Evolutionary conservation across 176 grass and related monocot species (phyloP).

Genomic region (Guadua angustifolia): DNA sequence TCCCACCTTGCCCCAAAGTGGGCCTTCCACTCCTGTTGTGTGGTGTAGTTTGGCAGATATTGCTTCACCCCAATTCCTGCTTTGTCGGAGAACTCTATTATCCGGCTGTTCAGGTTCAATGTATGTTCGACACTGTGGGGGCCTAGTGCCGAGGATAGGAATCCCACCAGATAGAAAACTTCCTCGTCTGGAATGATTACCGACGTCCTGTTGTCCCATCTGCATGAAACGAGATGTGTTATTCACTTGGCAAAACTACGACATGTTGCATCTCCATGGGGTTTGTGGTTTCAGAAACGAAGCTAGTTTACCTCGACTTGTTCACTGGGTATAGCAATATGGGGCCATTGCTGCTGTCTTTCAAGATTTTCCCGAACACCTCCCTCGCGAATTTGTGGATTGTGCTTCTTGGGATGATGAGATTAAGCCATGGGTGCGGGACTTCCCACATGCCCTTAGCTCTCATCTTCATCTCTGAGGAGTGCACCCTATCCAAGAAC

Average conservation of each 20-base stretch:
- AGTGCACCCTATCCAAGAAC: slow-evolving; percentile 84
- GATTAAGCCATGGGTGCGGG: slow-evolving; percentile 94
- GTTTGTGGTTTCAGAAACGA: slow-evolving; percentile 21
- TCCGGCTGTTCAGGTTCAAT: slow-evolving; percentile 59
- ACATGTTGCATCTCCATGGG: background rate
- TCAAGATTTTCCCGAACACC: slow-evolving; percentile 80
- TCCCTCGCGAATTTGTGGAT: slow-evolving; percentile 67
- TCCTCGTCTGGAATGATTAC: slow-evolving; percentile 79
- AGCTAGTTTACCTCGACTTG: slow-evolving; percentile 61
- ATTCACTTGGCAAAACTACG: slow-evolving; percentile 13
- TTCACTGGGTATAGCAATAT: slow-evolving; percentile 87
- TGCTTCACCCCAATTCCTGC: slow-evolving; percentile 69
- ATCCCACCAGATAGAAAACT: slow-evolving; percentile 85
- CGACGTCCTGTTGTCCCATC: slow-evolving; percentile 86
- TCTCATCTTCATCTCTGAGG: slow-evolving; percentile 73
- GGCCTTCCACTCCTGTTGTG: slow-evolving; percentile 62
- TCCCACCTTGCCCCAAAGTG: slow-evolving; percentile 86
- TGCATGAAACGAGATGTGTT: slow-evolving; percentile 44
- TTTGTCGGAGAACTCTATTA: slow-evolving; percentile 62
- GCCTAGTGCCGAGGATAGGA: slow-evolving; percentile 63
- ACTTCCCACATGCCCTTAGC: slow-evolving; percentile 89
- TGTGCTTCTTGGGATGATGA: slow-evolving; percentile 67
- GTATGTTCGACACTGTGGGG: slow-evolving; percentile 49
- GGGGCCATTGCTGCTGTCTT: slow-evolving; percentile 73
- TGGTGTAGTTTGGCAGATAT: slow-evolving; percentile 77